Percentiles rank a stretch among this genome's conserved stretches.
phyloP scores from a whole-genome alignment of 148 eudicot genomes.

The Oxyria digyna region DNA sequence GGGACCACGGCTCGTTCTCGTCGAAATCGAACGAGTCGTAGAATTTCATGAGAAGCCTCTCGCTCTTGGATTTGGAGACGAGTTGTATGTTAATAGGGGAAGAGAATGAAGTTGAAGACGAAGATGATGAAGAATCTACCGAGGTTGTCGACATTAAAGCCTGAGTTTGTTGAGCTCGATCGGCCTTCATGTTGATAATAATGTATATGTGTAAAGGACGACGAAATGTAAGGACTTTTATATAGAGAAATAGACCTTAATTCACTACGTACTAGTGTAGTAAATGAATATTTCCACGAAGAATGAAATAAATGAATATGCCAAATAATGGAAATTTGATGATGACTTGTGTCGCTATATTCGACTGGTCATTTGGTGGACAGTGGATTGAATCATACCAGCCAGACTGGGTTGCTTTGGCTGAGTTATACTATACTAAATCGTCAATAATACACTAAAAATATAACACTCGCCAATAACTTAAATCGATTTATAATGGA shows the following conservation, averaged over 20 bases:
- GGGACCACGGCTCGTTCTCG: conserved; percentile 40
- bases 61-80: conserved; percentile 39
- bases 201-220: too few species aligned
- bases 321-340: background rate
- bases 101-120: conserved; percentile 4
- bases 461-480: too few species aligned
- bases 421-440: background rate
- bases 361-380: background rate
- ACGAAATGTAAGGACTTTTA: too few species aligned
- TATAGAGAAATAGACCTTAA: too few species aligned
- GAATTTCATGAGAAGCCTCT: conserved; percentile 38
- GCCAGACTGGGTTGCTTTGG: background rate
- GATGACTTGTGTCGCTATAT: background rate
- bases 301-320: background rate
- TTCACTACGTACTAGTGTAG: too few species aligned
- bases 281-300: too few species aligned
- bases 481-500: too few species aligned
- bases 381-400: background rate
- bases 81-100: conserved; percentile 19
- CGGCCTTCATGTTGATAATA: background rate
- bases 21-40: conserved; percentile 37
- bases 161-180: background rate
- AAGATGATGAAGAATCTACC: conserved; percentile 1
- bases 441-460: too few species aligned
- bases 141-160: conserved; percentile 4